These are phyloP conservation scores for Ocimum tenuiflorum DNA, from an alignment of 257 asterid species.

Conservation along the genomic window DNA sequence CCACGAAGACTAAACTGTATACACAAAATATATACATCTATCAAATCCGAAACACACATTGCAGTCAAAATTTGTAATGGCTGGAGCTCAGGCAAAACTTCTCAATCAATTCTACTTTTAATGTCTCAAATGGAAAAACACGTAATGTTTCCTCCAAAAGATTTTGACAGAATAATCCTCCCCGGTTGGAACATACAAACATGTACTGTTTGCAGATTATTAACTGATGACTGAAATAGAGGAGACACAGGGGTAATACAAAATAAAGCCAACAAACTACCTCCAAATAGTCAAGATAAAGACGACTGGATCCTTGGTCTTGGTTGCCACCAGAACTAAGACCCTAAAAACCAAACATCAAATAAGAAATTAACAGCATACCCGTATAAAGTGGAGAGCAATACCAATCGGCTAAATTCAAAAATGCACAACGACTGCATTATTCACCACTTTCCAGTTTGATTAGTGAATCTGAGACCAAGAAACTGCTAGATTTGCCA, in stretches of 20 bases:
- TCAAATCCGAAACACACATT: slow-evolving; percentile 7
- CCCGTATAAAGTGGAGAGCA: background rate
- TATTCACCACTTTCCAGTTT: slow-evolving; percentile 1
- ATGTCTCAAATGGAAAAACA: background rate
- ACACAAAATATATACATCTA: background rate
- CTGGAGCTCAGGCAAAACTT: slow-evolving; percentile 1
- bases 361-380: slow-evolving; percentile 12
- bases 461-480: background rate
- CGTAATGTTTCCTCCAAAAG: slow-evolving; percentile 3
- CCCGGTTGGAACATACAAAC: background rate
- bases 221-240: slow-evolving; percentile 7
- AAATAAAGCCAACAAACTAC: slow-evolving; percentile 29
- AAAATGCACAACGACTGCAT: slow-evolving; percentile 7
- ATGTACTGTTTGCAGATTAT: background rate
- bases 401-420: background rate
- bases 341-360: slow-evolving; percentile 42
- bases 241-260: background rate
- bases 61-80: background rate
- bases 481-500: background rate
- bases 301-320: slow-evolving; percentile 55
- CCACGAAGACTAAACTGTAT: background rate
- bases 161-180: background rate
- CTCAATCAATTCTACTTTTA: background rate
- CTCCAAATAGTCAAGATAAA: slow-evolving; percentile 78
- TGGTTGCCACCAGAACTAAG: slow-evolving; percentile 49